Evolutionary conservation across 192 early-diverging fungal genomes (phyloP), one percentile per base, ranked within the genome.

Genomic region (Entomortierella beljakovae): DNA sequence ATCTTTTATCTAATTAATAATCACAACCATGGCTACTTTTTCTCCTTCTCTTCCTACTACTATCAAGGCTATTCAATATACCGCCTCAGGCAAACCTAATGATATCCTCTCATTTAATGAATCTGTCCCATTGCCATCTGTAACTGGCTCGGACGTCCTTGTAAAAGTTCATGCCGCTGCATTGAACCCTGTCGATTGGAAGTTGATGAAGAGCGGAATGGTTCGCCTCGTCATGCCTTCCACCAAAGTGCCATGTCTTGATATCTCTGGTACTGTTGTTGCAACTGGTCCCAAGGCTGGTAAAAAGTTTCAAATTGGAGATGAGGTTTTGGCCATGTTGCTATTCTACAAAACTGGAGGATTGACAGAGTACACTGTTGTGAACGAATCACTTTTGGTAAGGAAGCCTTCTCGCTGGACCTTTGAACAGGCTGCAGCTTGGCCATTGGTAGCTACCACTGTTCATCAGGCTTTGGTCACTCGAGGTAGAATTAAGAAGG

Each of bases 141-240:
- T 70, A 11, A 54, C 57, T 18, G 75, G 67, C 0, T 57, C 58
- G 18, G 42, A 83, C 16, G 26, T 80, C 9, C 65, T 83, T 4
- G 50, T 83, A 60, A 79, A 80, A 57, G 70, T 83, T 23, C 49
- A 70, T 34, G 81, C 81, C 4, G 23, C 74, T 2, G 74, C 74
- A 3, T 32, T 83, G 23, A 83, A 83, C 50, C 81, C 81, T n/a
- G 55, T 73, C 9, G 81, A 83, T 11, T 83, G 67, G 60, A 83
- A 83, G 40, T n/a, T 80, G 23, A 79, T 76, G 76, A 46, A 37
- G 34, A 75, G 81, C 6, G 62, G 61, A 13, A 6, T 70, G 9
- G 31, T 66, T 1, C 26, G 49, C 7, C 31, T 69, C 0, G 29
- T 64, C 9, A 65, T 69, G 61, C 59, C 76, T 13, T 59, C 28